Evolutionary conservation across 306 rosid species (phyloP).

Genomic region (Trifolium subterraneum): DNA sequence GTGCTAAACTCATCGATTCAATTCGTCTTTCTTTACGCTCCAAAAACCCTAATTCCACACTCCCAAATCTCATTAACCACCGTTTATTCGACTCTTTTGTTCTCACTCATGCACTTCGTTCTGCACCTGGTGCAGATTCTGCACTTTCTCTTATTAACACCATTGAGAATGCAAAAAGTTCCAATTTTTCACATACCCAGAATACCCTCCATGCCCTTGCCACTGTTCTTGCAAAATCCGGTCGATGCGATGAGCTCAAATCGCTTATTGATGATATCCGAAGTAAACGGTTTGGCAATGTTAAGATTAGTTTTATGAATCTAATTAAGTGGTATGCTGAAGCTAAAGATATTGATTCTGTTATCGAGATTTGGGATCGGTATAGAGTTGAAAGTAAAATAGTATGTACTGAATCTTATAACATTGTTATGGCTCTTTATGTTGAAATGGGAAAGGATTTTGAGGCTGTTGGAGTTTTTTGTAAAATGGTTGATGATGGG

Average conservation of each 20-base stretch:
- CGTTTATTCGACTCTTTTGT: slow-evolving; percentile 70
- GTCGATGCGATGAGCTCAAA: slow-evolving; percentile 53
- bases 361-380: slow-evolving; percentile 61
- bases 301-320: slow-evolving; percentile 67
- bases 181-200: slow-evolving; percentile 65
- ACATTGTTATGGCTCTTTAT: slow-evolving; percentile 69
- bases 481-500: slow-evolving; percentile 67
- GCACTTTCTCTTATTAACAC: slow-evolving; percentile 56
- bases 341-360: slow-evolving; percentile 63
- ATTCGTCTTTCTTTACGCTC: slow-evolving; percentile 74
- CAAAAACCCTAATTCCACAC: slow-evolving; percentile 53
- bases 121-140: slow-evolving; percentile 75
- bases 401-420: slow-evolving; percentile 66
- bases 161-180: slow-evolving; percentile 41
- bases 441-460: slow-evolving; percentile 57
- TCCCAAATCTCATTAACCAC: slow-evolving; percentile 50
- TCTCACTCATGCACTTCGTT: slow-evolving; percentile 69
- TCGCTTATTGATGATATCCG: slow-evolving; percentile 53
- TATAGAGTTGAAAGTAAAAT: slow-evolving; percentile 42
- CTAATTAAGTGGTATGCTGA: slow-evolving; percentile 73
- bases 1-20: slow-evolving; percentile 76
- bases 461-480: slow-evolving; percentile 61
- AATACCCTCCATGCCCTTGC: slow-evolving; percentile 70
- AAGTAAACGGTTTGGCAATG: slow-evolving; percentile 52
- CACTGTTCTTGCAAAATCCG: slow-evolving; percentile 71